Conservation (phyloP, 495 filamentous ascomycete genomes). For the Penicillium ucsense region DNA sequence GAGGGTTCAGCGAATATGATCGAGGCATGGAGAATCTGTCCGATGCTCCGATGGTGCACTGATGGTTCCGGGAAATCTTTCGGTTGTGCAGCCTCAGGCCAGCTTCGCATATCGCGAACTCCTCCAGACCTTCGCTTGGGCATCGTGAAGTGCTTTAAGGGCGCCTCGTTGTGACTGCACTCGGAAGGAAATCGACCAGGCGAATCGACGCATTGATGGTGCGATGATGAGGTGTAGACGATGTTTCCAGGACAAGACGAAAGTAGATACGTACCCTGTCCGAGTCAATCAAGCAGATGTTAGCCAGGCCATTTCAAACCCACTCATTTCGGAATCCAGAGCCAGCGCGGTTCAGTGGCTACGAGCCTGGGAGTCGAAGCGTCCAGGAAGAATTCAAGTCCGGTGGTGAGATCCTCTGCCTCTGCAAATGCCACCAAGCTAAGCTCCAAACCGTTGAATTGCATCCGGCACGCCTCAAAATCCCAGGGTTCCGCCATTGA, state of each 20-base stretch:
- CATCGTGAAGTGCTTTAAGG: too few species aligned
- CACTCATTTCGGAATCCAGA: neutral
- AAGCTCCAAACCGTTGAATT: neutral
- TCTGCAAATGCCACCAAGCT: neutral
- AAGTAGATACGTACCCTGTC: slow-evolving; percentile 23
- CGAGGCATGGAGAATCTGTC: too few species aligned
- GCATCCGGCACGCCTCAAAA: neutral
- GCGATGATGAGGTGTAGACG: neutral
- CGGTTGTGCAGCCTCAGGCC: too few species aligned
- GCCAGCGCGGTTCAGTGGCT: neutral
- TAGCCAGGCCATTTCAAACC: neutral
- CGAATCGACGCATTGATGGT: too few species aligned
- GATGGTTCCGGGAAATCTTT: too few species aligned
- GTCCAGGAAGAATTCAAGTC: neutral
- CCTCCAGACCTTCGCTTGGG: too few species aligned
- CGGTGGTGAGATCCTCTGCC: neutral
- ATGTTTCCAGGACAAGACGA: slow-evolving; percentile 1
- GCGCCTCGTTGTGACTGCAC: too few species aligned
- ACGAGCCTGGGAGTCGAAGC: too few species aligned
- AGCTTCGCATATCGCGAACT: neutral
- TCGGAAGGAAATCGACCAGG: too few species aligned
- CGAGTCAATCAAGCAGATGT: neutral
- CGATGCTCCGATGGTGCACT: too few species aligned
- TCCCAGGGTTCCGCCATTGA: too few species aligned
- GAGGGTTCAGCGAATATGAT: too few species aligned